Percentiles rank a stretch among this genome's conserved stretches.
Conservation (phyloP, 306 rosid species). For the Parietaria judaica region DNA sequence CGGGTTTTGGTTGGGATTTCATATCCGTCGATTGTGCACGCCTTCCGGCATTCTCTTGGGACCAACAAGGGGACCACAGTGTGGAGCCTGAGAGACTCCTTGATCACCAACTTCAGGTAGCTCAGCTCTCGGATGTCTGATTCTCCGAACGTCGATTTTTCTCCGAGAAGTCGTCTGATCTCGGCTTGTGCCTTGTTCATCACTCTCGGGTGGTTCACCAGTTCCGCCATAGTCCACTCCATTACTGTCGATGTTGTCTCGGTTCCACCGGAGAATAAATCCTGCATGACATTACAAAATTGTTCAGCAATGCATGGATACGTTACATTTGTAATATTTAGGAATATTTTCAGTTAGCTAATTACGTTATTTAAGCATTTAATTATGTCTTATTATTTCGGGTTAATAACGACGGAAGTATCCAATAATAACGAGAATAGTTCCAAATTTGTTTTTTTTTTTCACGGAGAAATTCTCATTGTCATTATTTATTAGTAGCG, state of each 20-base stretch:
- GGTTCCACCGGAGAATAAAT: not conserved
- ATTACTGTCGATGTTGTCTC: not conserved
- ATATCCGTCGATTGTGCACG: not conserved
- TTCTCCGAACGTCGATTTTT: not conserved
- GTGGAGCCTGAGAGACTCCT: constrained; percentile 7
- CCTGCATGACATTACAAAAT: not conserved
- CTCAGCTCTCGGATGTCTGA: not conserved
- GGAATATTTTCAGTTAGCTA: not conserved
- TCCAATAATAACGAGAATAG: no score
- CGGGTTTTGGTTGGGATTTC: not conserved
- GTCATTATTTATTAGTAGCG: no score
- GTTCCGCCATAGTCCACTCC: not conserved
- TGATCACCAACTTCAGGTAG: not conserved
- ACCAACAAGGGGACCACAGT: not conserved
- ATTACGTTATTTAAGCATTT: not conserved
- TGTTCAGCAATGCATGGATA: not conserved
- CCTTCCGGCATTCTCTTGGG: not conserved
- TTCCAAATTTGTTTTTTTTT: no score
- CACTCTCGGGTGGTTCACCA: not conserved
- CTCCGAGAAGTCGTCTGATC: not conserved
- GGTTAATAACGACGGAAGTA: no score
- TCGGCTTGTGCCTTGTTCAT: not conserved
- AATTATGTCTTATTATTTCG: not conserved
- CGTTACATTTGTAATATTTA: no score
- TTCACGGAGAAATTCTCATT: no score